Evolutionary conservation across 2,329 filamentous ascomycete genomes (phyloP), one percentile per base, ranked within the genome.

Genomic region (Mollisia scopiformis): DNA sequence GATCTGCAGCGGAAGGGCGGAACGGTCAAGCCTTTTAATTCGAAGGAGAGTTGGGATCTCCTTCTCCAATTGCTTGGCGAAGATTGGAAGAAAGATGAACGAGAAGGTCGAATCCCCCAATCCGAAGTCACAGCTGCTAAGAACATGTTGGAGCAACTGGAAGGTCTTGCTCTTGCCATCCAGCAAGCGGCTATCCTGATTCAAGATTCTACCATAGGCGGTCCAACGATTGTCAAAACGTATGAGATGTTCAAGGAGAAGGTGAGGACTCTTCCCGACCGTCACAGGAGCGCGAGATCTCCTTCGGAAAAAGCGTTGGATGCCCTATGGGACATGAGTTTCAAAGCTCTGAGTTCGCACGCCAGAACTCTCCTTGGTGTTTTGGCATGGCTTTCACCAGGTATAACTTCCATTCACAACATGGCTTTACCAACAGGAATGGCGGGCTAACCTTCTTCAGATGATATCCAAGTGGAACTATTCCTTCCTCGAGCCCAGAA

Each of bases 21-120:
- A n/a, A 67, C 66, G 3, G 49, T 69, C 31, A 66, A 66, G 47
- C 64, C 64, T 14, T 69, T 69, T 35, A 61, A 49, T 33, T 41
- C 47, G 6, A 50, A 56, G 11, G 54, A 68, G 46, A 62, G 62
- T 35, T 69, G 67, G 67, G 54, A 63, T 23, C 57, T 69, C 2
- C 43, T 69, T 2, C 55, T 68, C 49, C 57, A 65, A 28, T 49
- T 68, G n/a, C 62, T 65, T 28, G 63, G 63, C n/a, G 37, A 49
- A n/a, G 59, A 67, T 13, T 67, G 63, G 64, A 30, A 59, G 43
- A 55, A 66, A 11, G 23, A 39, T 6, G 62, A 67, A 39, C n/a
- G 41, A 28, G 43, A 61, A 37, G 63, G 63, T 6, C 31, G 47
- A 2, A 58, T 66, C n/a, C 54, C 52, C 33, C 30, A 19, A 1